Evolutionary conservation across 1,139 yeast species (phyloP).

Genomic region (Geotrichum aggregatum): DNA sequence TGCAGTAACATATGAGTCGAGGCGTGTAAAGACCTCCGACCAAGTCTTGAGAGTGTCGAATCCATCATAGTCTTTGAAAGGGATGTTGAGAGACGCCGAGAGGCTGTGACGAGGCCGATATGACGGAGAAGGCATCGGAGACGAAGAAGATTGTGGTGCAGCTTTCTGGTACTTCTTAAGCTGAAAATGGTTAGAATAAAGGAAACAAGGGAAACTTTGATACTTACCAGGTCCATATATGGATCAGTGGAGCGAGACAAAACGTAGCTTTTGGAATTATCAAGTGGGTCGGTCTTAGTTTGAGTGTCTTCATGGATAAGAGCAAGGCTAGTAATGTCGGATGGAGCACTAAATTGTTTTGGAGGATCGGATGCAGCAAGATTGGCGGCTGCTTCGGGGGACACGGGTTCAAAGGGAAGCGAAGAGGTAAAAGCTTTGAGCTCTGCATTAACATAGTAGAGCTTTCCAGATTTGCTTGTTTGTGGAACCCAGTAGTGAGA

Average conservation of each 20-base stretch:
- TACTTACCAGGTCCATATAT: slow-evolving; percentile 25
- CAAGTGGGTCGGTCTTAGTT: slow-evolving; percentile 5
- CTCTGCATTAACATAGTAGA: slow-evolving; percentile 30
- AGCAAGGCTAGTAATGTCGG: slow-evolving; percentile 15
- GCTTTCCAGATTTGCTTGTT: slow-evolving; percentile 30
- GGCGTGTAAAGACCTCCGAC: slow-evolving; percentile 23
- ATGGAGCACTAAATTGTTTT: slow-evolving; percentile 9
- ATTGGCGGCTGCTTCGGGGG: slow-evolving; percentile 15
- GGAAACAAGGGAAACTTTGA: slow-evolving; percentile 3
- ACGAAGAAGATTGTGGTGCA: slow-evolving; percentile 11
- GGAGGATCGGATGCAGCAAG: slow-evolving; percentile 14
- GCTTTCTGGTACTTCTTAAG: slow-evolving; percentile 18
- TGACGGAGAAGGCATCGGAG: not conserved
- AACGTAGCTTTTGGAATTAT: slow-evolving; percentile 12
- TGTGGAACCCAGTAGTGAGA: slow-evolving; percentile 35
- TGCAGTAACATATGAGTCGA: slow-evolving; percentile 17
- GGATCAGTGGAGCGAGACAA: slow-evolving; percentile 22
- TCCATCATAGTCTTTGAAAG: slow-evolving; percentile 17
- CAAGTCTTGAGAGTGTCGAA: slow-evolving; percentile 22
- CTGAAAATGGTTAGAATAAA: slow-evolving; percentile 9
- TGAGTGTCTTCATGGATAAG: slow-evolving; percentile 2
- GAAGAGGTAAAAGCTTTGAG: slow-evolving; percentile 26
- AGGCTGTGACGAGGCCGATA: slow-evolving; percentile 9
- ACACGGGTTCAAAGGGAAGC: slow-evolving; percentile 30
- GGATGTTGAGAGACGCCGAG: slow-evolving; percentile 19